These are phyloP conservation scores for Blumeriella jaapii DNA, from an alignment of 2,329 filamentous ascomycete species.

Conservation along the genomic window DNA sequence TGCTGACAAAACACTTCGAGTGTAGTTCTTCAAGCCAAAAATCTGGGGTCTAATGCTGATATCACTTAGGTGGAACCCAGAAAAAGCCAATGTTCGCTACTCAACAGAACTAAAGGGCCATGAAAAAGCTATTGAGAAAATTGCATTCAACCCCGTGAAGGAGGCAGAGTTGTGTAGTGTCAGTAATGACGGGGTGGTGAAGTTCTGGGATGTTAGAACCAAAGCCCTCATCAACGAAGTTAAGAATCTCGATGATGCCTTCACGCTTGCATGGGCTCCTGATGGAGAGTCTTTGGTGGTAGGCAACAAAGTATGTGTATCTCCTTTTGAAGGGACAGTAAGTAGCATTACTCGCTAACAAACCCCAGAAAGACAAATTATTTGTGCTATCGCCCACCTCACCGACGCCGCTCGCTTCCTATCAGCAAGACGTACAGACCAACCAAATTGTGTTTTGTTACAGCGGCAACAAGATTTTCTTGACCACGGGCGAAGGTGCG, in stretches of 20 bases:
- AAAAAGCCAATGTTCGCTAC: conserved; percentile 60
- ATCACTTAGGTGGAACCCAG: conserved; percentile 55
- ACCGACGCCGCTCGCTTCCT: conserved; percentile 41
- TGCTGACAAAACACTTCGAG: conserved; percentile 56
- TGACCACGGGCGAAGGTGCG: conserved; percentile 59
- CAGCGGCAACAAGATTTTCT: conserved; percentile 57
- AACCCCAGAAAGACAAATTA: too few relatives aligned
- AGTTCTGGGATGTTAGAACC: conserved; percentile 70
- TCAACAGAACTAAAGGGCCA: conserved; percentile 67
- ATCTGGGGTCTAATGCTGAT: too few relatives aligned
- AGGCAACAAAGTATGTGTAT: conserved; percentile 56
- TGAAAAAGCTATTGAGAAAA: conserved; percentile 54
- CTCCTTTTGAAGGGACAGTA: too few relatives aligned
- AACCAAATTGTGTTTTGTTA: conserved; percentile 68
- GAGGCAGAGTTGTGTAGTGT: conserved; percentile 69
- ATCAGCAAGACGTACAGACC: conserved; percentile 52
- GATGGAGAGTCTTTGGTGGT: conserved; percentile 59
- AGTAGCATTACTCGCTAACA: too few relatives aligned
- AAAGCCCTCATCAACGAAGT: conserved; percentile 61
- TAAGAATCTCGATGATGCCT: conserved; percentile 52
- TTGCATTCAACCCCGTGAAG: conserved; percentile 66
- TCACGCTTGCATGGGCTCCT: conserved; percentile 64
- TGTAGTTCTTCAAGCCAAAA: too few relatives aligned
- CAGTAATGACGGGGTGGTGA: conserved; percentile 60
- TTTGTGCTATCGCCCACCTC: conserved; percentile 51